Base-by-base conservation (phyloP, 2,329 filamentous ascomycete species). In the Metarhizium anisopliae region DNA sequence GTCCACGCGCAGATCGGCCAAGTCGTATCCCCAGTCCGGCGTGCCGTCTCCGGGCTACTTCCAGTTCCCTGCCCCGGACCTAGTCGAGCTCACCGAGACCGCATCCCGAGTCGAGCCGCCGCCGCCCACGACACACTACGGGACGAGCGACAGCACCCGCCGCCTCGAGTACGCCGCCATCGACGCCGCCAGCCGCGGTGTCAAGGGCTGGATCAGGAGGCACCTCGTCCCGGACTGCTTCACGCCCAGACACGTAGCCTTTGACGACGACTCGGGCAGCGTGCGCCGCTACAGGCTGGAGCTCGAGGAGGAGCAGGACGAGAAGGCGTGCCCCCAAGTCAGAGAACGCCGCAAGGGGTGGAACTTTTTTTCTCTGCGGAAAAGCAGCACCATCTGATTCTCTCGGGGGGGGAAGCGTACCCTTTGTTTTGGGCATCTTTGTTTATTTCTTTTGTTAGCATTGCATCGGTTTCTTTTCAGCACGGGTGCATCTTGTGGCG, bases 81-180 rank as follows among this genome's bases (percentile, higher is more conserved):
- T 68, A 30, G 59, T 64, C 50, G 62, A 68, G 58, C 58, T 67
- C 59, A 47, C 53, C 30, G 25, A 60, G 58, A 52, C 32, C 14
- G 11, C 55, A 18, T 13, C 32, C 6, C 53, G 38, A n/a, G 14
- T 2, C 20, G 47, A 55, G 11, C 29, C 47, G 11, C 20, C 60
- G 57, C 82, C 80, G 4, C 76, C 78, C 60, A 85, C 83, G 2
- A 81, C 80, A 1, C 81, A 85, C 64, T 86, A 86, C 69, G 86
- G 83, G 83, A 86, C 82, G 1, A 85, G 81, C 62, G 81, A 85
- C 64, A 75, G 74, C 54, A 85, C 83, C 0, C 76, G 83, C 3
- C 74, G 82, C 11, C 73, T 85, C 3, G 83, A 86, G 70, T 86
- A 86, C 61, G 83, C 82, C 0, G 83, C 83, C 55, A 86, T 86